phyloP scores from a whole-genome alignment of 1,284 basidiomycete species.

The Ceratobasidium sp. region DNA sequence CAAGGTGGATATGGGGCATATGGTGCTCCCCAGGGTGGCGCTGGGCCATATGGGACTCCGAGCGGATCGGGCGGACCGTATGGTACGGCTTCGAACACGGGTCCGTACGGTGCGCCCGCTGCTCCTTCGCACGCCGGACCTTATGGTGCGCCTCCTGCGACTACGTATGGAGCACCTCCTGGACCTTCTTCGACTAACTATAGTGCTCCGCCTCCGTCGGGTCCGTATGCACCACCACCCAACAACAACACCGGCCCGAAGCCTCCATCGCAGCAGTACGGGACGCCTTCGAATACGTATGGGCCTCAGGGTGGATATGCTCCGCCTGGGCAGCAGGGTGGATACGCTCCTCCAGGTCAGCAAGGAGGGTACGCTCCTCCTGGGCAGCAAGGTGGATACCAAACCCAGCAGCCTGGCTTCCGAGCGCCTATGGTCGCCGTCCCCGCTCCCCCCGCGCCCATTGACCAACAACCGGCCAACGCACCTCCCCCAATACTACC shows the following conservation, averaged over 20 bases:
- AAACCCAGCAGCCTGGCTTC: conserved; percentile 53
- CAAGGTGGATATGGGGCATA: background rate
- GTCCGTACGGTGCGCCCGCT: conserved; percentile 28
- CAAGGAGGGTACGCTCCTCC: background rate
- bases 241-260: conserved; percentile 2
- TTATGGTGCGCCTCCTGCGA: conserved; percentile 24
- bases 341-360: conserved; percentile 1
- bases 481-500: conserved; percentile 57
- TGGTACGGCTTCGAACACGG: conserved; percentile 4
- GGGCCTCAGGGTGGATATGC: conserved; percentile 42
- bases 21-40: conserved; percentile 20
- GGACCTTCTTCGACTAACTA: conserved; percentile 30
- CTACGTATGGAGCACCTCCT: background rate
- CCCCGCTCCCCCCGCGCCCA: conserved; percentile 58
- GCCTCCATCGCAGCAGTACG: conserved; percentile 38
- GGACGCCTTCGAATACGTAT: conserved; percentile 18
- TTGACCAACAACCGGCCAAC: conserved; percentile 57
- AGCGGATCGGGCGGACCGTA: background rate
- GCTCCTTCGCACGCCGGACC: background rate
- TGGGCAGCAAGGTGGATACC: conserved; percentile 46
- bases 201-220: conserved; percentile 47
- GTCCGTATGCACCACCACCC: conserved; percentile 38
- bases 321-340: conserved; percentile 29
- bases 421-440: conserved; percentile 50
- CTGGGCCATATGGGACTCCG: conserved; percentile 12